Conservation (phyloP, 2,329 filamentous ascomycete species). For the Sclerotinia glacialis region DNA sequence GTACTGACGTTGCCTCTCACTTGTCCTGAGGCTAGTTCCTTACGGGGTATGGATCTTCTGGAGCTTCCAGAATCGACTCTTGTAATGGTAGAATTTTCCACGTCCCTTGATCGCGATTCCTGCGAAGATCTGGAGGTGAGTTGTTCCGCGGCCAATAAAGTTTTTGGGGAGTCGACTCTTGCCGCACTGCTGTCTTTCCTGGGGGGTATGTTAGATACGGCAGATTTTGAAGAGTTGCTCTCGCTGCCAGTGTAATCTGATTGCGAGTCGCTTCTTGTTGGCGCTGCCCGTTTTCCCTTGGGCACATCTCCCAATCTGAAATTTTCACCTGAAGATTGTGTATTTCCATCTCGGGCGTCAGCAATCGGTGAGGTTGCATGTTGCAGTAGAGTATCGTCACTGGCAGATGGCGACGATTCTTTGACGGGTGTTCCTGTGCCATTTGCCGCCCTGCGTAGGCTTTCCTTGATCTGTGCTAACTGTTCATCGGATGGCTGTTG, state of each 20-base stretch:
- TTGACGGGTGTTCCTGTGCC: constrained; percentile 29
- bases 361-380: constrained; percentile 33
- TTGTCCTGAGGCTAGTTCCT: constrained; percentile 51
- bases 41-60: constrained; percentile 52
- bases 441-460: constrained; percentile 44
- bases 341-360: constrained; percentile 40
- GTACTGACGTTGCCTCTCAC: constrained; percentile 32
- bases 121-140: constrained; percentile 54
- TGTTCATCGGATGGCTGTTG: constrained; percentile 62
- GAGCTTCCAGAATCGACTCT: constrained; percentile 58
- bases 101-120: constrained; percentile 57
- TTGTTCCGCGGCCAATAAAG: constrained; percentile 40
- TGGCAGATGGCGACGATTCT: constrained; percentile 30
- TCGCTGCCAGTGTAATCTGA: constrained; percentile 39
- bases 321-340: constrained; percentile 48
- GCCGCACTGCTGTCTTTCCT: constrained; percentile 24
- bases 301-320: constrained; percentile 83
- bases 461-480: constrained; percentile 47
- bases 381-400: constrained; percentile 36
- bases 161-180: constrained; percentile 33
- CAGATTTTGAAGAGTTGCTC: constrained; percentile 40
- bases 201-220: constrained; percentile 27
- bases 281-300: constrained; percentile 55
- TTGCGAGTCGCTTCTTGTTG: constrained; percentile 39
- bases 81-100: constrained; percentile 44